A percentile compares a stretch with the other conserved stretches of the same genome.
Evolutionary conservation across 257 asterid genomes (phyloP).

Genomic region (Ocimum tenuiflorum): DNA sequence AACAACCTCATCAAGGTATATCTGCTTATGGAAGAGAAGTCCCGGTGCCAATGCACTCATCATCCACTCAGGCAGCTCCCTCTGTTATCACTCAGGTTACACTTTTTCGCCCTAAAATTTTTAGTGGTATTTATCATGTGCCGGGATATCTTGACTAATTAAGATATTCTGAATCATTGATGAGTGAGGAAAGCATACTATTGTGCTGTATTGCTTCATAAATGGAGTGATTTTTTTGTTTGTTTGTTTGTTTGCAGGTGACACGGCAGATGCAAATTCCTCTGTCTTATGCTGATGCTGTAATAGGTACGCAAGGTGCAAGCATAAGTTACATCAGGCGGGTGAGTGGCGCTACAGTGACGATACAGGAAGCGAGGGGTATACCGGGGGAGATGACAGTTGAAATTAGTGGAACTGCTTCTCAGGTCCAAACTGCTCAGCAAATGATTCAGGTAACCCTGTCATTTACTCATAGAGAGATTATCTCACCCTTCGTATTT

Average conservation of each 20-base stretch:
- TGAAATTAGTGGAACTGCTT: constrained; percentile 86
- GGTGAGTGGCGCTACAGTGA: constrained; percentile 89
- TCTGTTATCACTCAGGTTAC: constrained; percentile 76
- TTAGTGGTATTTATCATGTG: too few species aligned
- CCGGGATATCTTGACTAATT: too few species aligned
- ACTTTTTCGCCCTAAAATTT: too few species aligned
- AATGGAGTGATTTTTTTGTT: constrained; percentile 15
- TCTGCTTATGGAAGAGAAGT: constrained; percentile 81
- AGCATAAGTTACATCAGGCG: constrained; percentile 86
- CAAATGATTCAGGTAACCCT: constrained; percentile 81
- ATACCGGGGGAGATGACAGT: constrained; percentile 95
- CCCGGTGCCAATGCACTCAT: constrained; percentile 46
- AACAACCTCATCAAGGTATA: constrained; percentile 79
- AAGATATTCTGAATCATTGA: too few species aligned
- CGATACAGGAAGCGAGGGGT: constrained; percentile 90
- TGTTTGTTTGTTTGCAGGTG: constrained; percentile 57
- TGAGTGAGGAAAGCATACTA: too few species aligned
- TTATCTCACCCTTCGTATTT: too few species aligned
- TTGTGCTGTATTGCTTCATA: too few species aligned
- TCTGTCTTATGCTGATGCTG: constrained; percentile 92
- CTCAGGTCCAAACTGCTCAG: constrained; percentile 93
- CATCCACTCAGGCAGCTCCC: constrained; percentile 56
- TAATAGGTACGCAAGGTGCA: constrained; percentile 85
- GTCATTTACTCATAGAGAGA: too few species aligned
- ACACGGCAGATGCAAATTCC: constrained; percentile 84